A percentile compares a stretch with the other conserved stretches of the same genome.
Conservation (phyloP, 1,284 basidiomycete genomes). For the Rhodotorula sp. region DNA sequence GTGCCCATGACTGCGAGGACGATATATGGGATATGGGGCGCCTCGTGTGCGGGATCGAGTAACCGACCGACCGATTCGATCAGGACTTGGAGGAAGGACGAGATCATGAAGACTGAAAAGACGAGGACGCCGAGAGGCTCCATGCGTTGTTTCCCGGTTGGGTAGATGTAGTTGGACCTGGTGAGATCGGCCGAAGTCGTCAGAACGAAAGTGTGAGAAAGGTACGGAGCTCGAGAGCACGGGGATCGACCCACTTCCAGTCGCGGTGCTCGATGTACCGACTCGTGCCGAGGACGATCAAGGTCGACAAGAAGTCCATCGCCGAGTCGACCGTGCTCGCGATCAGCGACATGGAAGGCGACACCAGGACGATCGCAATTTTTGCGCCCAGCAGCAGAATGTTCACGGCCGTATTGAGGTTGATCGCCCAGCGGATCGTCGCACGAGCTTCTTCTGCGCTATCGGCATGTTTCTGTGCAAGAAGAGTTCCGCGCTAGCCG, state of each 20-base stretch:
- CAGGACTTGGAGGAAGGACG: constrained; percentile 52
- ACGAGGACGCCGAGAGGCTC: constrained; percentile 48
- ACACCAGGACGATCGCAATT: constrained; percentile 55
- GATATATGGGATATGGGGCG: constrained; percentile 42
- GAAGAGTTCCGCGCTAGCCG: not conserved
- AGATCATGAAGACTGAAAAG: constrained; percentile 60
- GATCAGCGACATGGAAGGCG: constrained; percentile 58
- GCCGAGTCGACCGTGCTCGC: constrained; percentile 58
- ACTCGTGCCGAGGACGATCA: constrained; percentile 46
- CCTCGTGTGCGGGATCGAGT: constrained; percentile 44
- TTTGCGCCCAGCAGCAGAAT: constrained; percentile 56
- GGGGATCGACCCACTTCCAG: constrained; percentile 20
- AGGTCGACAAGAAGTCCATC: constrained; percentile 57
- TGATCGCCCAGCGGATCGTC: constrained; percentile 36
- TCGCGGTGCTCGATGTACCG: constrained; percentile 35
- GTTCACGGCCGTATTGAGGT: constrained; percentile 51
- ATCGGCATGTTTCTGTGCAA: not conserved
- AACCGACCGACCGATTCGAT: constrained; percentile 50
- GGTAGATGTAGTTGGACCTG: constrained; percentile 49
- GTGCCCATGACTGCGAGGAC: constrained; percentile 54
- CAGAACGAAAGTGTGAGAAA: not conserved
- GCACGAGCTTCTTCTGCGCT: constrained; percentile 19
- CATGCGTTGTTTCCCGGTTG: constrained; percentile 55
- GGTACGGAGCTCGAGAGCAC: not conserved
- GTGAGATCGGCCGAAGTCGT: too few species aligned